Base-by-base conservation (phyloP, 1,139 yeast genomes). In the Protomyces macrosporus region DNA sequence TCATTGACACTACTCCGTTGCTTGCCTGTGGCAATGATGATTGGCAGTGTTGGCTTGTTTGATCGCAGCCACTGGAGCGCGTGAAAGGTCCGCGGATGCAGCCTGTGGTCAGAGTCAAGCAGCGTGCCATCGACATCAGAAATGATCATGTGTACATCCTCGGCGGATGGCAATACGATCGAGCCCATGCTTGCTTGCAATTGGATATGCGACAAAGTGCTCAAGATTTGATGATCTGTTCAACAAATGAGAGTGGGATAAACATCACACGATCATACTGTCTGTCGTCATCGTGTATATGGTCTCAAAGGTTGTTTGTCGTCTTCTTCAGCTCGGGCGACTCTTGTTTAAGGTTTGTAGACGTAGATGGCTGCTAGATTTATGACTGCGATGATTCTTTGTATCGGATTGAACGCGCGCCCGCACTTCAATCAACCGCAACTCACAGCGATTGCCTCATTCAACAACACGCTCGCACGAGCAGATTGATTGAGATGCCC, bases 41-140 rank as follows among this genome's bases (percentile, higher is more conserved):
- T 63, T 7, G 65, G 65, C 51, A 63, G 59, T 14, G 50, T 40
- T 3, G 65, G 65, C 45, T 36, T 54, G 40, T 53, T 63, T 33
- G 48, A 35, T 14, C 65, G 54, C 36, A 63, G 50, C 63, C 61
- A 63, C 32, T 54, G 51, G 40, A 63, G 62, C n/a, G 65, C 65
- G 55, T 60, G 61, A 48, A 45, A 63, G 3, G 65, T 63, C 14
- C 65, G 64, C 10, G 55, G 53, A 45, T 63, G 65, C 51, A 63
- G 55, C 42, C 55, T 51, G 50, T 63, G 65, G 32, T 63, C 51
- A 34, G 63, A 51, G 37, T 63, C 65, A 12, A 63, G 50, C 42
- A 63, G 61, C 4, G 65, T 63, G 33, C 65, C 65, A 58, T 63
- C 65, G 16, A 63, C 65, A 36, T 63, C 65, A 14, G 65, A 63